A percentile compares a stretch with the other conserved stretches of the same genome.
Conservation (phyloP, 495 filamentous ascomycete species). For the Hypoxylon trugodes region DNA sequence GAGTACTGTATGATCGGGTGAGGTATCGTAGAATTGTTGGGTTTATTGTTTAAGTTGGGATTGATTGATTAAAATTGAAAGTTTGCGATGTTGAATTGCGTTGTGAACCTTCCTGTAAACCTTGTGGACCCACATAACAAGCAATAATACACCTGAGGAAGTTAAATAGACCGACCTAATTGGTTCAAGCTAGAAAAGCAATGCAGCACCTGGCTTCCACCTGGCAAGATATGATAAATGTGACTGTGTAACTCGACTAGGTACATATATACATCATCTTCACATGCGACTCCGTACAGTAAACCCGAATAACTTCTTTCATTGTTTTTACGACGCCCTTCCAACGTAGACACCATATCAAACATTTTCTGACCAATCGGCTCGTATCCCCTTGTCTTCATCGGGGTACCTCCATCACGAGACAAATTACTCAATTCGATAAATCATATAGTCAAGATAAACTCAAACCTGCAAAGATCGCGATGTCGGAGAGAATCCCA, state of each 20-base stretch:
- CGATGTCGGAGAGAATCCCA: conserved; percentile 9
- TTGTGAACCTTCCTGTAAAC: too few relatives aligned
- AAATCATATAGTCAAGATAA: not conserved
- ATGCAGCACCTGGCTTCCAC: too few relatives aligned
- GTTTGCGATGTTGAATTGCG: too few relatives aligned
- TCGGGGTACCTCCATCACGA: not conserved
- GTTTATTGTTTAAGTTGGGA: not conserved
- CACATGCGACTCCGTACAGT: too few relatives aligned
- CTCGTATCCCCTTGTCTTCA: not conserved
- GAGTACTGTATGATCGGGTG: not conserved
- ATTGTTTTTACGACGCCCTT: conserved; percentile 3
- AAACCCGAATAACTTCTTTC: not conserved
- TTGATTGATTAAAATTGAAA: not conserved
- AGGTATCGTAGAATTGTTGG: too few relatives aligned
- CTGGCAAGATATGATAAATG: too few relatives aligned
- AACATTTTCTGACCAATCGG: not conserved
- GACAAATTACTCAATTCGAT: conserved; percentile 2
- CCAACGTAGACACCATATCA: not conserved
- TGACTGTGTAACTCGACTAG: not conserved
- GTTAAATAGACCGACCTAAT: too few relatives aligned
- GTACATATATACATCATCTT: conserved; percentile 6
- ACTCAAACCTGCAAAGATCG: conserved; percentile 1
- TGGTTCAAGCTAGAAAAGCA: too few relatives aligned
- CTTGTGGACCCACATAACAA: not conserved
- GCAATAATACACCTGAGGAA: not conserved